Base-by-base conservation (phyloP, 306 rosid species). In the Mimosa pudica region DNA sequence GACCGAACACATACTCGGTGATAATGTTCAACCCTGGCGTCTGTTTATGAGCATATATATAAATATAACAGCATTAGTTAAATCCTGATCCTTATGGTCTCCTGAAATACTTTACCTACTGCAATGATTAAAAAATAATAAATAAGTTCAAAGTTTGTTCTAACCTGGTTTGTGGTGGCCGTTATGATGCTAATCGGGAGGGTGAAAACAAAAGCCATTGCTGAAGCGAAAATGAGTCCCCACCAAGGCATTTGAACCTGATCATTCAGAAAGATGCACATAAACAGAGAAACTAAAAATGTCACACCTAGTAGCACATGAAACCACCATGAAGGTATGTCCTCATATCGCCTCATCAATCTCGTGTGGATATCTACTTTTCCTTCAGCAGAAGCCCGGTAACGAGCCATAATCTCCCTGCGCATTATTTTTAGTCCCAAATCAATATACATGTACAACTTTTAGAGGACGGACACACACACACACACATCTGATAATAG, bases 241-340 rank as follows among this genome's bases (percentile, higher is more conserved):
- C 98, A 93, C 94, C 94, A 93, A 10, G 98, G 98, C 92, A 93
- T 87, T 76, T 93, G 98, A 85, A 93, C 84, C 76, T 93, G 90
- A 30, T 88, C 80, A 13, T 91, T 93, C 52, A 93, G 81, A 85
- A 88, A 74, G 69, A 83, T 91, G 87, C 98, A 93, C 24, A 93
- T 87, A 3, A 46, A 64, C 0, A 91, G 88, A 76, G 98, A 93
- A 77, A 91, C 89, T 14, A 67, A 63, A 14, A 93, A 17, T 1
- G 97, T 85, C 83, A 77, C 79, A 6, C 7, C 58, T 42, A 91
- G 88, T 86, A 93, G 68, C 24, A 76, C 1, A 84, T 91, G 76
- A 86, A 93, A 93, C 98, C 98, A 93, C 94, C 98, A 93, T 36
- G 89, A 77, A 73, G 98, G 98, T 84, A 91, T 91, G 86, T 93